These are phyloP conservation scores for Daldinia vernicosa DNA, from an alignment of 495 filamentous ascomycete species.

Conservation along the genomic window DNA sequence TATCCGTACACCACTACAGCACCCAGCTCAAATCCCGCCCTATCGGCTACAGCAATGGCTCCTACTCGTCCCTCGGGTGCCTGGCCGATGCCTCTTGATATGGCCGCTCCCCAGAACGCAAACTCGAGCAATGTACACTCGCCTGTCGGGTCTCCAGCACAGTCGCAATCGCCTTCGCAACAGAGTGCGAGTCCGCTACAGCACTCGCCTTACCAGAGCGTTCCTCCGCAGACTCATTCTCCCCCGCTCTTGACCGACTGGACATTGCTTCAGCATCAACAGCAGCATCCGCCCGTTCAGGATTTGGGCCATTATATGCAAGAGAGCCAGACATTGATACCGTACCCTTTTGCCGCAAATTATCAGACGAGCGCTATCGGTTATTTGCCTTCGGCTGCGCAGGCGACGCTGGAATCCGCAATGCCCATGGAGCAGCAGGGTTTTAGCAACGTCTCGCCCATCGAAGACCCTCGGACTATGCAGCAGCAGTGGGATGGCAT, in stretches of 20 bases:
- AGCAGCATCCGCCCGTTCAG: conserved; percentile 58
- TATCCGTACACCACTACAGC: conserved; percentile 58
- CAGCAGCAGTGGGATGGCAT: conserved; percentile 56
- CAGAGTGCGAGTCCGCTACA: conserved; percentile 57
- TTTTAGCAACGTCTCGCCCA: conserved; percentile 67
- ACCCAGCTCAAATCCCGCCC: conserved; percentile 50
- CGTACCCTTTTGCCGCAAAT: conserved; percentile 57
- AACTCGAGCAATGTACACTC: conserved; percentile 54
- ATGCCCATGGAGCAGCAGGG: conserved; percentile 70
- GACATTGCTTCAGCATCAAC: conserved; percentile 58
- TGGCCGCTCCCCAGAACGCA: conserved; percentile 54
- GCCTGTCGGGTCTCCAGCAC: conserved; percentile 56
- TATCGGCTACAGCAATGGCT: conserved; percentile 56
- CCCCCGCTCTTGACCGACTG: conserved; percentile 60
- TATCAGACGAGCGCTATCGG: conserved; percentile 69
- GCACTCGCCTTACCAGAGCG: conserved; percentile 57
- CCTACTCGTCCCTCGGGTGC: conserved; percentile 54
- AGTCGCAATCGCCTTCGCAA: conserved; percentile 58
- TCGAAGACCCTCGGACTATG: conserved; percentile 73
- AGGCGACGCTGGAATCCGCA: conserved; percentile 68
- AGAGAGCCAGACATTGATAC: conserved; percentile 57
- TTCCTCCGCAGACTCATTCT: conserved; percentile 51
- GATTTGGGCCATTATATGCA: conserved; percentile 64
- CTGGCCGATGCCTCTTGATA: conserved; percentile 57
- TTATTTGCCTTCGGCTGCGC: conserved; percentile 74